Base-by-base conservation (phyloP, 345 rosid genomes). In the Salix purpurea region DNA sequence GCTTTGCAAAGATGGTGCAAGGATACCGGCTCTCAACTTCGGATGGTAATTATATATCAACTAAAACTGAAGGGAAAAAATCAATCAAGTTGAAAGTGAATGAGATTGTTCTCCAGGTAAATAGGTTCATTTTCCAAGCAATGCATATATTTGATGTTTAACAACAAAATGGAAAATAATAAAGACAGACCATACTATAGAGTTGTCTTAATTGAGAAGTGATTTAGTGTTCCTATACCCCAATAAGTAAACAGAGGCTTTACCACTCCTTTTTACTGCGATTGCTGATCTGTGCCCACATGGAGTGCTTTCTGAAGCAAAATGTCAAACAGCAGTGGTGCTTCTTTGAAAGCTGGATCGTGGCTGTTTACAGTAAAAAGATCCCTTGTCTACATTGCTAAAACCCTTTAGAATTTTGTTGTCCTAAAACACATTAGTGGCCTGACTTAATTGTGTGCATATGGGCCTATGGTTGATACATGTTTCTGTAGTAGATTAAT, bases 101-200 rank as follows among this genome's bases (percentile, higher is more conserved):
- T 82, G 98, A 96, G 87, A 81, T 86, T 81, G 93, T 91, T 64
- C 92, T 96, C 77, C 96, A 93, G 98, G 99, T 93, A 84, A 85
- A 78, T 75, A 24, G 15, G 28, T 39, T 56, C 39, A 56, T 13
- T 54, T 70, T 64, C 58, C 50, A 48, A 70, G n/a, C 65, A 34
- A 32, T 11, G 16, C 30, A 24, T 34, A 44, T 36, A 34, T 26
- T 14, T 18, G 21, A 18, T 65, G 26, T 50, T 50, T 13, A 12
- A 14, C 36, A 75, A 13, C 68, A 50, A 37, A 48, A 44, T 12
- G 26, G 48, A 23, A 52, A 66, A 46, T 52, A 12, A 12, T 48
- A 66, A 73, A 54, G 44, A 69, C 44, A 71, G 23, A 13, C 52
- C 54, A 36, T 28, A 30, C 21, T 64, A 39, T 34, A 73, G 6